A percentile compares a stretch with the other conserved stretches of the same genome.
phyloP scores from a whole-genome alignment of 768 basidiomycete species.

The Hygrocybe coccinea region DNA sequence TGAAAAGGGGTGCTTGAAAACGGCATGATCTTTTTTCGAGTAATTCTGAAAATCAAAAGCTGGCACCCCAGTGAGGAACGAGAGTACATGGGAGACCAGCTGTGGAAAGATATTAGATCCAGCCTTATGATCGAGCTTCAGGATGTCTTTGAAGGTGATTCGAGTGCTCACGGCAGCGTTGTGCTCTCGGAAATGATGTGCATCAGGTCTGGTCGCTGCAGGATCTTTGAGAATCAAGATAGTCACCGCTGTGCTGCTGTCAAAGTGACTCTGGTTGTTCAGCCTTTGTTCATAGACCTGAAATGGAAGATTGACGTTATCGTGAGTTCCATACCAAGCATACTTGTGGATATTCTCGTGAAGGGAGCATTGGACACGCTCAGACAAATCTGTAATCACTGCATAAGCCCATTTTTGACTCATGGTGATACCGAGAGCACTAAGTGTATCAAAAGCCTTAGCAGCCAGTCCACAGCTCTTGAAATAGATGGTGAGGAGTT shows the following conservation, averaged over 20 bases:
- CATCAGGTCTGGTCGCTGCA: not conserved
- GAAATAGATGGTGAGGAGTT: constrained; percentile 34
- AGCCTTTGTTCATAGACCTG: constrained; percentile 34
- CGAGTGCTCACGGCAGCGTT: constrained; percentile 1
- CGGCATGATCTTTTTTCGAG: constrained; percentile 5
- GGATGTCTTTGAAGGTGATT: not conserved
- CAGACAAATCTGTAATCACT: constrained; percentile 24
- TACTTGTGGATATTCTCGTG: constrained; percentile 17
- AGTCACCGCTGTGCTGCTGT: constrained; percentile 20
- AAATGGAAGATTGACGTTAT: constrained; percentile 37
- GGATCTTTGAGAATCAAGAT: constrained; percentile 4
- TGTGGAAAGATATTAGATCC: not conserved
- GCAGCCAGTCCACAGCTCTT: constrained; percentile 36
- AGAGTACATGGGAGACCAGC: constrained; percentile 19
- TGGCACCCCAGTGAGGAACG: constrained; percentile 22
- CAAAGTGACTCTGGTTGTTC: constrained; percentile 34
- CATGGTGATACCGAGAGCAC: constrained; percentile 36
- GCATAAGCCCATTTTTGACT: constrained; percentile 35
- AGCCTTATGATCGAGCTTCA: not conserved
- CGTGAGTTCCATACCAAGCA: constrained; percentile 32
- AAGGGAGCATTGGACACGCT: constrained; percentile 22
- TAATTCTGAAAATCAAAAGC: constrained; percentile 31
- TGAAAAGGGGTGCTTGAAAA: constrained; percentile 22
- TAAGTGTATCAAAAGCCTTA: constrained; percentile 34
- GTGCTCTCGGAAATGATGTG: not conserved